phyloP scores from a whole-genome alignment of 768 basidiomycete genomes.

The Lentinula detonsa region DNA sequence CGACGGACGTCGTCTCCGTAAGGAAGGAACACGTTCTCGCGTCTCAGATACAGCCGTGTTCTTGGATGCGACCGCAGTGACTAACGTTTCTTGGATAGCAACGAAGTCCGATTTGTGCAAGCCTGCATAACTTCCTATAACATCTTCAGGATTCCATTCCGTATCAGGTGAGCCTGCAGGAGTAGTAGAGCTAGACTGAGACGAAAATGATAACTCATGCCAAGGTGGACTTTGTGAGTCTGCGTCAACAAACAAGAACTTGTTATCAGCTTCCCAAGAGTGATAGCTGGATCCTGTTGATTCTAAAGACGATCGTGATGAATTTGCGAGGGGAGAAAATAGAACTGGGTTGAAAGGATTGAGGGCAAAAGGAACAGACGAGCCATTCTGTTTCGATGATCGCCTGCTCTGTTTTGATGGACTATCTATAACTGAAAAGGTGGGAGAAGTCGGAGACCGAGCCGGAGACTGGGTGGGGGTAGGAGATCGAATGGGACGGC shows the following conservation, averaged over 20 bases:
- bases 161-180: slow-evolving; percentile 48
- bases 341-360: slow-evolving; percentile 51
- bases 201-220: slow-evolving; percentile 53
- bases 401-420: slow-evolving; percentile 36
- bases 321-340: slow-evolving; percentile 67
- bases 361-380: slow-evolving; percentile 46
- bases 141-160: slow-evolving; percentile 57
- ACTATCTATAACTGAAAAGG: slow-evolving; percentile 36
- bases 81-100: slow-evolving; percentile 70
- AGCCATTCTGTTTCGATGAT: slow-evolving; percentile 47
- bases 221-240: slow-evolving; percentile 49
- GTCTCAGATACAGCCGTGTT: slow-evolving; percentile 44
- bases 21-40: slow-evolving; percentile 61
- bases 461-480: slow-evolving; percentile 59
- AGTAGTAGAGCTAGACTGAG: slow-evolving; percentile 41
- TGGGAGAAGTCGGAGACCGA: slow-evolving; percentile 50
- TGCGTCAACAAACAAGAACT: slow-evolving; percentile 48
- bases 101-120: slow-evolving; percentile 65
- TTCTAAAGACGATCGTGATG: slow-evolving; percentile 74
- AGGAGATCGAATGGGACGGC: slow-evolving; percentile 43
- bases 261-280: slow-evolving; percentile 63
- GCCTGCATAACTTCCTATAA: slow-evolving; percentile 60
- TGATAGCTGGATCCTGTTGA: slow-evolving; percentile 85
- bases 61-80: slow-evolving; percentile 56
- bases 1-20: slow-evolving; percentile 70